These are phyloP conservation scores for Candida sphagnicola DNA, from an alignment of 805 yeast species.

Conservation along the genomic window DNA sequence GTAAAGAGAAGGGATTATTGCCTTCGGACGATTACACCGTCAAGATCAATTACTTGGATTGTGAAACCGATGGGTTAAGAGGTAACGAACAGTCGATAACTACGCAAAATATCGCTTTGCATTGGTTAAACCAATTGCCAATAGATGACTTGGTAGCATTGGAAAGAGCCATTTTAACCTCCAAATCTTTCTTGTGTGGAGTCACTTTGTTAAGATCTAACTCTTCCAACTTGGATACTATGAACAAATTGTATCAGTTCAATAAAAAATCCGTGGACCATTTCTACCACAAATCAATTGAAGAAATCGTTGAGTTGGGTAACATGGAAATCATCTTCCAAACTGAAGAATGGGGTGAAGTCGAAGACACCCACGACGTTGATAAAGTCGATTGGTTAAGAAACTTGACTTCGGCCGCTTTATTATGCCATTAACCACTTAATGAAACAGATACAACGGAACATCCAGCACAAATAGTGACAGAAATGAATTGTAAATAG, in stretches of 20 bases:
- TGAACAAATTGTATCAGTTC: conserved; percentile 27
- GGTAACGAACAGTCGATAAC: conserved; percentile 71
- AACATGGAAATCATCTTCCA: conserved; percentile 82
- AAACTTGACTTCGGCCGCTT: conserved; percentile 73
- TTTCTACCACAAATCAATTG: conserved; percentile 45
- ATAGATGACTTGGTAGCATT: conserved; percentile 81
- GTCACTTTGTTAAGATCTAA: conserved; percentile 56
- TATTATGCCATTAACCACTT: conserved; percentile 30
- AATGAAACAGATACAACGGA: too few species aligned
- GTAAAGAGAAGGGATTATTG: conserved; percentile 22
- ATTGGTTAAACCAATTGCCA: conserved; percentile 61
- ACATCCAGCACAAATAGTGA: too few species aligned
- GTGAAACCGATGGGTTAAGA: conserved; percentile 74
- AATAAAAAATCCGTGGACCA: conserved; percentile 27
- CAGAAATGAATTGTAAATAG: too few species aligned
- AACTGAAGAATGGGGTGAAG: conserved; percentile 95
- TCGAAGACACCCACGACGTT: conserved; percentile 98
- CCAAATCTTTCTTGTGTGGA: conserved; percentile 86
- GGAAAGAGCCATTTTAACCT: conserved; percentile 82
- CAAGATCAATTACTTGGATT: conserved; percentile 61
- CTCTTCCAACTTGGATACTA: conserved; percentile 16
- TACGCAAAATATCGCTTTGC: conserved; percentile 56
- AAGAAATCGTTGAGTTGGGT: conserved; percentile 72
- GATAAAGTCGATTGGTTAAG: conserved; percentile 86
- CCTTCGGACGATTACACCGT: conserved; percentile 23